A percentile compares a stretch with the other conserved stretches of the same genome.
Evolutionary conservation across 2,329 filamentous ascomycete genomes (phyloP).

Genomic region (Lecanicillium sp.): DNA sequence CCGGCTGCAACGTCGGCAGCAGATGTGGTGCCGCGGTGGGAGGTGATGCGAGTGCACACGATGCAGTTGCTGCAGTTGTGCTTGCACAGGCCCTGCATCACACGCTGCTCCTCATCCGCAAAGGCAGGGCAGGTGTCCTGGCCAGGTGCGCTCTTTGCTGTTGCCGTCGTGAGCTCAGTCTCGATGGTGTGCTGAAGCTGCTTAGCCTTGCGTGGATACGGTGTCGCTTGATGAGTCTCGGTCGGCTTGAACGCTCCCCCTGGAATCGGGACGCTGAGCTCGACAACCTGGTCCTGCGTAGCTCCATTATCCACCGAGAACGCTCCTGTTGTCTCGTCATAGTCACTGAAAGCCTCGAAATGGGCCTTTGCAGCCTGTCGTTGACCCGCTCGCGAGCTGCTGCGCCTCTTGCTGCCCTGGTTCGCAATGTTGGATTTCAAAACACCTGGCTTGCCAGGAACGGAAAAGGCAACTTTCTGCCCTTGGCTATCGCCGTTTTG

Average conservation of each 20-base stretch:
- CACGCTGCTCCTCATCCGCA: slow-evolving; percentile 42
- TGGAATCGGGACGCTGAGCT: slow-evolving; percentile 19
- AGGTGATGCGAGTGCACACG: slow-evolving; percentile 47
- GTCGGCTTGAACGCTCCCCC: slow-evolving; percentile 15
- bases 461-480: slow-evolving; percentile 34
- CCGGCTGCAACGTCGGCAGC: slow-evolving; percentile 28
- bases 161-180: slow-evolving; percentile 5
- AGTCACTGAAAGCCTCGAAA: slow-evolving; percentile 20
- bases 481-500: slow-evolving; percentile 18
- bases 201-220: slow-evolving; percentile 13
- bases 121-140: slow-evolving; percentile 33
- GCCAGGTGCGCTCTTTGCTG: slow-evolving; percentile 11
- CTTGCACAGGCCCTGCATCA: slow-evolving; percentile 45
- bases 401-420: slow-evolving; percentile 34
- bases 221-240: slow-evolving; percentile 11
- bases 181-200: slow-evolving; percentile 4
- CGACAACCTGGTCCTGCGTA: slow-evolving; percentile 23
- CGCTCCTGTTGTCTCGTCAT: slow-evolving; percentile 26
- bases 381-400: slow-evolving; percentile 14
- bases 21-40: slow-evolving; percentile 31
- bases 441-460: slow-evolving; percentile 26
- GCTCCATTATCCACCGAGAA: slow-evolving; percentile 25
- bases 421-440: slow-evolving; percentile 24
- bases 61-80: slow-evolving; percentile 51
- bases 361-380: slow-evolving; percentile 16